Evolutionary conservation across 129 eudicot species (phyloP).

Genomic region (Artemisia tridentata): DNA sequence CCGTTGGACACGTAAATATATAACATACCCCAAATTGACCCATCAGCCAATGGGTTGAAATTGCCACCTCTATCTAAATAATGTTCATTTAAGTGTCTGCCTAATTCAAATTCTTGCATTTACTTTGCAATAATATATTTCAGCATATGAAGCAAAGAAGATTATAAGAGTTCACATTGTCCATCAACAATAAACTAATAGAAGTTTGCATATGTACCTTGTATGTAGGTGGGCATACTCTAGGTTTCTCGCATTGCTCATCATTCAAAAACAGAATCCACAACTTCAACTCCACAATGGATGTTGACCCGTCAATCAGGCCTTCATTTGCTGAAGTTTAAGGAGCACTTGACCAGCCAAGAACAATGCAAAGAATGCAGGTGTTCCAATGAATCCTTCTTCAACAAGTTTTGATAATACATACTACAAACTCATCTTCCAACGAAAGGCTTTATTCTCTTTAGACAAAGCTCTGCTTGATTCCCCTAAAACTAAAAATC

Average conservation of each 20-base stretch:
- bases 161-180: neutral
- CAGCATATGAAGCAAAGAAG: conserved; percentile 7
- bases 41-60: too few relatives aligned
- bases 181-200: conserved; percentile 16
- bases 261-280: conserved; percentile 67
- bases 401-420: conserved; percentile 64
- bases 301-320: conserved; percentile 61
- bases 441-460: conserved; percentile 57
- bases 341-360: conserved; percentile 48
- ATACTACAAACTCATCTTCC: conserved; percentile 68
- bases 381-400: conserved; percentile 77
- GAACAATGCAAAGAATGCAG: conserved; percentile 57
- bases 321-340: conserved; percentile 63
- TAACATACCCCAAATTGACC: too few relatives aligned
- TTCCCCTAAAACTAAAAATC: conserved; percentile 44
- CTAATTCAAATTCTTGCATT: too few relatives aligned
- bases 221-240: conserved; percentile 73
- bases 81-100: too few relatives aligned
- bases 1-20: too few relatives aligned
- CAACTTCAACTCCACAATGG: conserved; percentile 66
- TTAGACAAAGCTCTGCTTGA: conserved; percentile 76
- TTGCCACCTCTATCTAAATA: neutral
- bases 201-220: neutral
- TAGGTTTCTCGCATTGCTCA: conserved; percentile 87
- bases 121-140: neutral